Conservation (phyloP, 768 basidiomycete species). For the Cystofilobasidium capitatum region DNA sequence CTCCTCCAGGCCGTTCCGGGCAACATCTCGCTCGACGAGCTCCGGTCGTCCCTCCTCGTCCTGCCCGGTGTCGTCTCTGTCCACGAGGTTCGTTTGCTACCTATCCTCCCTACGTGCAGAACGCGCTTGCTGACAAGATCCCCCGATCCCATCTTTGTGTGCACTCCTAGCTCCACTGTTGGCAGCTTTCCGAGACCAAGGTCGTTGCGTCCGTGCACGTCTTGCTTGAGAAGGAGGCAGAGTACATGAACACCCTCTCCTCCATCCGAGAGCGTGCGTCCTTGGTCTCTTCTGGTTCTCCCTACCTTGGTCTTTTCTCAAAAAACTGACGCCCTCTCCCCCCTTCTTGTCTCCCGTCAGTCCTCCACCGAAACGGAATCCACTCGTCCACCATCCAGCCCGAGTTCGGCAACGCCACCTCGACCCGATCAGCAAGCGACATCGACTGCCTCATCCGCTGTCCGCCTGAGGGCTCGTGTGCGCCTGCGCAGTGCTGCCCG, state of each 20-base stretch:
- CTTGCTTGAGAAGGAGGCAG: constrained; percentile 63
- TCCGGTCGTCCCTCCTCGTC: constrained; percentile 65
- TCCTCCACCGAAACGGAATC: constrained; percentile 80
- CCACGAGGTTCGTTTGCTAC: constrained; percentile 45
- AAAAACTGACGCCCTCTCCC: background rate
- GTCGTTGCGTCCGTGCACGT: constrained; percentile 95
- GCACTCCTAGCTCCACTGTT: constrained; percentile 69
- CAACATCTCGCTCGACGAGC: constrained; percentile 78
- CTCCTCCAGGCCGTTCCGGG: constrained; percentile 87
- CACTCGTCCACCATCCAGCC: constrained; percentile 51
- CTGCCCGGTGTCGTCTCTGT: constrained; percentile 79
- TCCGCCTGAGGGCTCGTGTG: constrained; percentile 14
- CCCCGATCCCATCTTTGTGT: background rate
- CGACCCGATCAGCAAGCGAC: background rate
- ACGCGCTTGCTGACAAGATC: background rate
- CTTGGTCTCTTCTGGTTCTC: background rate
- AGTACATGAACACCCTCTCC: constrained; percentile 83
- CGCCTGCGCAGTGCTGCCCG: constrained; percentile 26
- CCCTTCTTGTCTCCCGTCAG: constrained; percentile 29
- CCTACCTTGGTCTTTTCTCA: too few relatives aligned
- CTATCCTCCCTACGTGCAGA: background rate
- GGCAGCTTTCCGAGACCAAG: constrained; percentile 93
- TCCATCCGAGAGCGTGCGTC: constrained; percentile 55
- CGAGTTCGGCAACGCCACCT: constrained; percentile 6
- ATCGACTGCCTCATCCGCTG: constrained; percentile 23